Evolutionary conservation across 495 filamentous ascomycete species (phyloP), one percentile per base, ranked within the genome.

Genomic region (Daldinia caldariorum): DNA sequence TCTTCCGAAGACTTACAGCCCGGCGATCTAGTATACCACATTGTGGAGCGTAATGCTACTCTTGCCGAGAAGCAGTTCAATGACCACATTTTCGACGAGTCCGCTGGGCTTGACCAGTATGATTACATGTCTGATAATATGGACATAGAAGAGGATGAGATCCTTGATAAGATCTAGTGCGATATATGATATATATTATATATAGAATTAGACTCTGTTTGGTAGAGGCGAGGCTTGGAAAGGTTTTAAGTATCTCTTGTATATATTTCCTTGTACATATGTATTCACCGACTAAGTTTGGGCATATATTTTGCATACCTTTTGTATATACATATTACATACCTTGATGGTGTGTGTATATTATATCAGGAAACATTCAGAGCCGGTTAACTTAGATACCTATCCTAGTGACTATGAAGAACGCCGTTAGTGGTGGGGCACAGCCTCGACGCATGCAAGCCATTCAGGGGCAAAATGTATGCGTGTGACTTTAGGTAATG

Each of bases 101-200:
- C 14, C 6, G 22, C 29, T 14, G 49, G 49, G 12, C 1, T 53
- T 16, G 49, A 53, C 1, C 49, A 53, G 26, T 53, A 31, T 10
- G 49, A 53, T 5, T 53, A 53, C 26, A 53, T 53, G 49, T 29
- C 22, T 1, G 49, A 53, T 12, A 29, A 53, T 12, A 16, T 53
- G 49, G 49, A 32, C 14, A 29, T 53, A 12, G 49, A 31, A 31
- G 49, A 53, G 13, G 49, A 53, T 32, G 49, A 53, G 49, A 53
- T 53, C 22, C 26, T 53, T 53, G 49, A 26, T 0, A 53, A 12
- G 26, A 32, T 53, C 49, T 53, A 16, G 22, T 32, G 29, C 14
- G 10, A 12, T 7, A 8, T 16, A 10, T 32, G 8, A 31, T 16
- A 7, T 53, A 53, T 16, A 10, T 32, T 20, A 31, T 16, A 7